Base-by-base conservation (phyloP, 345 rosid species). In the Hibiscus syriacus region DNA sequence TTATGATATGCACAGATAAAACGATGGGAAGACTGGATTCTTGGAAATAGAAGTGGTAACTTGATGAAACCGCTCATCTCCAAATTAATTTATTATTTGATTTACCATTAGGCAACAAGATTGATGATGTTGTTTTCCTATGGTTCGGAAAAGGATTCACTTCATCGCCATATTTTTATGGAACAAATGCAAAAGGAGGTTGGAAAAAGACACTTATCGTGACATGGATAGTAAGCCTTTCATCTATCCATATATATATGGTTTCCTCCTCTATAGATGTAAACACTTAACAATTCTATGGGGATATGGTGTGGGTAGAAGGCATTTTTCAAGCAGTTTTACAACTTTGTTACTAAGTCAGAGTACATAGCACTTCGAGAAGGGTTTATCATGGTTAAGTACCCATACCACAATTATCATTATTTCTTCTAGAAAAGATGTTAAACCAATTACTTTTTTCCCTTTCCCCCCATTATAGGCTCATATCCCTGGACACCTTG, bases 251-350 rank as follows among this genome's bases (percentile, higher is more conserved):
- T n/a, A n/a, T n/a, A n/a, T 25, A 23, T 11, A 4, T n/a, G 53
- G 17, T 19, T 48, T 6, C n/a, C n/a, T 17, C 17, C 20, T 48
- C 2, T 20, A 11, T 50, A 50, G 12, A 19, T 19, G 53, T 50
- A 8, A 50, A 50, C 14, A 20, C 8, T 52, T 25, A 13, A 26
- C 59, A 26, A 26, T 26, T 34, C 3, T 43, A 32, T 52, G 50
- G 57, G 11, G 58, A 65, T 59, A 1, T 39, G 48, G 48, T 13
- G 2, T 72, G 27, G 59, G 73, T 82, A 92, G 92, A 83, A 85
- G 60, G 79, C 97, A 29, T 93, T 93, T 83, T 80, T 81, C 90
- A 90, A 82, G 65, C 98, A 93, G 80, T 90, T 93, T 71, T 80
- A 86, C 54, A 83, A 81, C 53, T 48, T 23, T 11, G 83, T 93